Evolutionary conservation across 306 rosid genomes (phyloP), one percentile per base, ranked within the genome.

Genomic region (Ceratonia siliqua): DNA sequence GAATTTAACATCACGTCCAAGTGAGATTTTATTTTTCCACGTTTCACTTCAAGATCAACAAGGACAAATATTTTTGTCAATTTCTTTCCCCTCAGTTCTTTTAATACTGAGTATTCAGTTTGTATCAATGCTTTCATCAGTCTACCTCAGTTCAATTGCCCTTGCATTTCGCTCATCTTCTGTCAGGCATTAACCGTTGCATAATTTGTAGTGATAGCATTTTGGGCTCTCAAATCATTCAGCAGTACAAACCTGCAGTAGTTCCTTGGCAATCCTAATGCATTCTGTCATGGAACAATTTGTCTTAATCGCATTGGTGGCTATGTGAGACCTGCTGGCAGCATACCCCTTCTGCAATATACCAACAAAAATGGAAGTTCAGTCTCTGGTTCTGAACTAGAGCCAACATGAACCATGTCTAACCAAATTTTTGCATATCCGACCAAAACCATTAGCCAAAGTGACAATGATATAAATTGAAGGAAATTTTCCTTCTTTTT

Each of bases 321-420:
- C 72, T 73, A 94, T 92, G 83, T 94, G 98, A 20, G 99, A 94
- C 86, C 96, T 90, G 84, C 95, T 85, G 20, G 58, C 97, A 70
- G 87, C 93, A 88, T 82, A 92, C 28, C 93, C 99, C 79, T 85
- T 89, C 99, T 90, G 94, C 88, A 81, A 78, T 49, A 38, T 50
- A 70, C 52, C 76, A 74, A 78, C 62, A 33, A 32, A n/a, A 28
- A 28, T 56, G 18, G 64, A 24, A 20, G 32, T 59, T 62, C 5
- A 50, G 46, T 73, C 36, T 62, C 58, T 30, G 74, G 70, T 63
- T 68, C 17, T 38, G 27, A 33, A 55, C 68, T 48, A 20, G 70
- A 39, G 42, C 56, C 48, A 77, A 57, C 73, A 57, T 62, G 56
- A 81, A 50, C 35, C 42, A 50, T 32, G 43, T 18, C 46, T 20